Evolutionary conservation across 805 yeast species (phyloP).

Genomic region (Huiozyma naganishii): DNA sequence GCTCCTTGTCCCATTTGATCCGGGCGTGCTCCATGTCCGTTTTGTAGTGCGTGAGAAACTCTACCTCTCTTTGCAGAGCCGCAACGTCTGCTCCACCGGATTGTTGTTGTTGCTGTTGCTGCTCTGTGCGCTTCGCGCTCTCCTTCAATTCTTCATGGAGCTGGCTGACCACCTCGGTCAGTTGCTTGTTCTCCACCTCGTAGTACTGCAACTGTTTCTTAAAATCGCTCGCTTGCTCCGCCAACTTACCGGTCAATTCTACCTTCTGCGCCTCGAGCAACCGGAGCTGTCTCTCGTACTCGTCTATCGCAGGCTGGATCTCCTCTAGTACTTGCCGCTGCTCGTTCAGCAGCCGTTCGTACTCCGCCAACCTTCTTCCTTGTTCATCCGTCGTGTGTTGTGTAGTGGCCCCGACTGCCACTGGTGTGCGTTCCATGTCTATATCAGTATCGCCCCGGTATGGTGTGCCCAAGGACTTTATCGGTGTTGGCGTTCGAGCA

Average conservation of each 20-base stretch:
- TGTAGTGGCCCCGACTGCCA: background rate
- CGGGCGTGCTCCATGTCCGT: conserved; percentile 9
- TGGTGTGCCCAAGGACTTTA: conserved; percentile 3
- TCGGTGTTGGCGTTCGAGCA: conserved; percentile 13
- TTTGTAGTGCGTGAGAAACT: conserved; percentile 7
- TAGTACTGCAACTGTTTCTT: conserved; percentile 19
- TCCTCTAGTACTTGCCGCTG: conserved; percentile 25
- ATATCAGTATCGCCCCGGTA: conserved; percentile 1
- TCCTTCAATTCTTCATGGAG: conserved; percentile 26
- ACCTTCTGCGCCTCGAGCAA: conserved; percentile 19
- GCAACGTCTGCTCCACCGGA: conserved; percentile 1
- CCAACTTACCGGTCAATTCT: conserved; percentile 15
- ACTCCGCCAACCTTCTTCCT: conserved; percentile 15
- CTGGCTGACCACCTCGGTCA: conserved; percentile 24
- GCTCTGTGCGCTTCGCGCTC: conserved; percentile 13
- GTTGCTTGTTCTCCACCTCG: conserved; percentile 23
- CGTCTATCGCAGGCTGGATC: conserved; percentile 23
- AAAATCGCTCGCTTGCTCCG: conserved; percentile 18
- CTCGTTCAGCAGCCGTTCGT: conserved; percentile 22
- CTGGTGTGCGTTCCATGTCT: background rate
- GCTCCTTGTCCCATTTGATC: conserved; percentile 19
- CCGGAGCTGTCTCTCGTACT: conserved; percentile 25
- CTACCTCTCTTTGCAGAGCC: conserved; percentile 6
- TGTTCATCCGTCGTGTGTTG: conserved; percentile 7
- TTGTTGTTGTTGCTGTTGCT: conserved; percentile 1